Conservation (phyloP, 208 protist species). For the Perkinsela sp. region DNA sequence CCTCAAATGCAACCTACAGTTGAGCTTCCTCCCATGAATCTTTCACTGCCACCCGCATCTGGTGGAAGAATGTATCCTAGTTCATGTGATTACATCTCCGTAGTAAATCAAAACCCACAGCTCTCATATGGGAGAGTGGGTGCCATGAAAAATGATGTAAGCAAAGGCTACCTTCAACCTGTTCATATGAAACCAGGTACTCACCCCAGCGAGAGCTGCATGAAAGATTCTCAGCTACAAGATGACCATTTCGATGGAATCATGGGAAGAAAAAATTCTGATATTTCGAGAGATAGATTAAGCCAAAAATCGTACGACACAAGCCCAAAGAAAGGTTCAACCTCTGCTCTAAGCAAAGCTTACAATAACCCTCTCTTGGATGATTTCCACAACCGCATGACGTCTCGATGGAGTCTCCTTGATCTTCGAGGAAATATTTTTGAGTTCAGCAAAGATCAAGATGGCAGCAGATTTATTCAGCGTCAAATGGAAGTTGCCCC, state of each 20-base stretch:
- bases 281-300: too few relatives aligned
- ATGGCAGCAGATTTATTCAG: slow-evolving; percentile 90
- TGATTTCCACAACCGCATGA: neutral
- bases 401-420: slow-evolving; percentile 16
- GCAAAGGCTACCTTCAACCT: neutral
- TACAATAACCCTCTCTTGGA: neutral
- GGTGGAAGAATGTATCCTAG: neutral
- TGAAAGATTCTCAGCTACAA: too few relatives aligned
- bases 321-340: too few relatives aligned
- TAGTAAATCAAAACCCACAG: neutral
- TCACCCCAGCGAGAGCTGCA: too few relatives aligned
- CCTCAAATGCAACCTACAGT: neutral
- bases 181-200: neutral
- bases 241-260: too few relatives aligned
- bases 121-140: neutral
- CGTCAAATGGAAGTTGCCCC: slow-evolving; percentile 61
- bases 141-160: neutral
- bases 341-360: neutral
- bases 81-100: neutral
- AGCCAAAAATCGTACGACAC: too few relatives aligned
- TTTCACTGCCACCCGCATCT: neutral
- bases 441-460: slow-evolving; percentile 83
- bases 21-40: neutral
- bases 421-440: slow-evolving; percentile 67
- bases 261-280: too few relatives aligned